Percentiles rank a stretch among this genome's conserved stretches.
Evolutionary conservation across 305 asterid genomes (phyloP).

Genomic region (Ilex paraguariensis): DNA sequence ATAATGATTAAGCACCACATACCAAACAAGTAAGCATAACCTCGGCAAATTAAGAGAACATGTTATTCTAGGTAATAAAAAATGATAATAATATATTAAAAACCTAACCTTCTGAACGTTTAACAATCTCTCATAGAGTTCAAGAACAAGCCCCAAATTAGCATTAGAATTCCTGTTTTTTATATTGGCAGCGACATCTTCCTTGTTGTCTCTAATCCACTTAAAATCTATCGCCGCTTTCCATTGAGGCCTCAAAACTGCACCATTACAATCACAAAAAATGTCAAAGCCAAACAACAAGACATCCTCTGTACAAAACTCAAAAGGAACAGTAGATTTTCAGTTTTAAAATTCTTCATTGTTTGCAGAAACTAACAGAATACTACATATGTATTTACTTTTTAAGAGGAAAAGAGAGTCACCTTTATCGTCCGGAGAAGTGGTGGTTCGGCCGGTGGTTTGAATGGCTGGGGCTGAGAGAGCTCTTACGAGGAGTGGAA

Average conservation of each 20-base stretch:
- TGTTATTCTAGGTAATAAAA: not conserved
- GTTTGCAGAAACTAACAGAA: not conserved
- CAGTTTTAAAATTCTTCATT: not conserved
- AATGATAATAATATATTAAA: constrained; percentile 4
- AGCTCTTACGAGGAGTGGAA: constrained; percentile 38
- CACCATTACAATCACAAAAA: constrained; percentile 12
- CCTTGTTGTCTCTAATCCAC: constrained; percentile 91
- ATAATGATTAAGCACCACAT: not conserved
- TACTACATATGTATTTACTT: not conserved
- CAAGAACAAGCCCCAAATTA: constrained; percentile 63
- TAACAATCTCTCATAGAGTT: constrained; percentile 61
- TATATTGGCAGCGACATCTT: constrained; percentile 66
- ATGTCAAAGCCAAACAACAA: not conserved
- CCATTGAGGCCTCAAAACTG: constrained; percentile 75
- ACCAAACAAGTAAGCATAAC: not conserved
- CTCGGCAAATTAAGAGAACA: not conserved
- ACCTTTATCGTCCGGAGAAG: constrained; percentile 41
- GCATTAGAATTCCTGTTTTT: constrained; percentile 68
- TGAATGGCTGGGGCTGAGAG: constrained; percentile 40
- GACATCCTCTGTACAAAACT: not conserved
- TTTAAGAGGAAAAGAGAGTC: not conserved
- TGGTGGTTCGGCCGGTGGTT: constrained; percentile 18
- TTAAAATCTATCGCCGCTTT: constrained; percentile 93
- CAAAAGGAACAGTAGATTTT: not conserved
- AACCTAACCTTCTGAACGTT: constrained; percentile 75